phyloP scores from a whole-genome alignment of 169 alveolate genomes.

The Plasmodium ovale region DNA sequence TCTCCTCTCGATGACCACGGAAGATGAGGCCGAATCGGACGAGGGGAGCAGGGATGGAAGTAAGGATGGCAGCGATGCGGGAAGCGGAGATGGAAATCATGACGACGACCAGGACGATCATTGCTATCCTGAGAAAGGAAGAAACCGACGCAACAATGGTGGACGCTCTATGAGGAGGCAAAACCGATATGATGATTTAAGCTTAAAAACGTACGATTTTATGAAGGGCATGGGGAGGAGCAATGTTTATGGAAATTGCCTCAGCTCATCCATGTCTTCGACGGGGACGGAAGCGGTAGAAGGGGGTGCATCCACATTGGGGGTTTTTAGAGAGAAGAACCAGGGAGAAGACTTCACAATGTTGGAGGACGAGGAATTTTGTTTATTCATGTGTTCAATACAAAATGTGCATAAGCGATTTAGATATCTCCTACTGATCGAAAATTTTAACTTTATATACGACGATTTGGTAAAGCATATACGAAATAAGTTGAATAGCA shows the following conservation, averaged over 20 bases:
- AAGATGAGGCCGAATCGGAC: not conserved
- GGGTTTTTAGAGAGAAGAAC: not conserved
- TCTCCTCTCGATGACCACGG: not conserved
- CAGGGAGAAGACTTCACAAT: not conserved
- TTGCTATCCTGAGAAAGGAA: too few species aligned
- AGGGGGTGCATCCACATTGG: not conserved
- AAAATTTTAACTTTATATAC: slow-evolving; percentile 66
- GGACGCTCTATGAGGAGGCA: too few species aligned
- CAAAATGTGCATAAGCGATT: slow-evolving; percentile 44
- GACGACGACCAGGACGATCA: not conserved
- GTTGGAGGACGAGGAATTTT: slow-evolving; percentile 71
- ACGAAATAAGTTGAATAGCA: slow-evolving; percentile 27
- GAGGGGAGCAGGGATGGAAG: not conserved
- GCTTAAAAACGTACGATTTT: slow-evolving; percentile 48
- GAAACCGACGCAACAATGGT: too few species aligned
- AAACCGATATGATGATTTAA: slow-evolving; percentile 19
- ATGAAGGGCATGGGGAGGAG: slow-evolving; percentile 20
- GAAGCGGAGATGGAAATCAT: not conserved
- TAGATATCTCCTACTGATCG: slow-evolving; percentile 54
- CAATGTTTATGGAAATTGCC: slow-evolving; percentile 15
- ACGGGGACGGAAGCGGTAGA: not conserved
- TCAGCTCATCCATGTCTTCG: slow-evolving; percentile 1
- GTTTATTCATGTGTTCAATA: slow-evolving; percentile 58
- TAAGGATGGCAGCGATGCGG: not conserved
- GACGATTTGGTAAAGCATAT: slow-evolving; percentile 56